Base-by-base conservation (phyloP, 441 rosid genomes). In the Jatropha podagrica region DNA sequence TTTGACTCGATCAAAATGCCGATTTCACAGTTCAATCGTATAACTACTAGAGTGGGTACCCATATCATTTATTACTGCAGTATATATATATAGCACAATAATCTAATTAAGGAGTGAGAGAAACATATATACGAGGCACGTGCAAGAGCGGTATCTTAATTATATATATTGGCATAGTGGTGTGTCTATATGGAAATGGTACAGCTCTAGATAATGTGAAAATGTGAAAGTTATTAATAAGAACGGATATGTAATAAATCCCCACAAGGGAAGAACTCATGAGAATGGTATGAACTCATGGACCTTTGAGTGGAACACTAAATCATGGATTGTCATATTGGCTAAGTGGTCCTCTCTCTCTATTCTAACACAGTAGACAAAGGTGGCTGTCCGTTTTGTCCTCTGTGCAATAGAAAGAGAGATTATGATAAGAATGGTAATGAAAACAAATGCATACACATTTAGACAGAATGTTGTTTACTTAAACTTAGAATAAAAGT, bases 271-370 rank as follows among this genome's bases (percentile, higher is more conserved):
- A 42, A 69, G 60, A n/a, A 41, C 42, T 37, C 67, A 17, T 64
- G 17, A 37, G 23, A 72, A 65, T 48, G 32, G 64, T 49, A 49
- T 68, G 71, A 69, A 52, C 40, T 14, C 10, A 27, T 38, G 67
- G 69, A 7, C 58, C 65, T 40, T n/a, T 51, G 69, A 68, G 77
- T 40, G 56, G 18, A 75, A 70, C 48, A 51, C 71, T 55, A 72
- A 69, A 69, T 62, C 49, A 69, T 62, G 46, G 42, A 48, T 68
- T 74, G 65, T 46, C 65, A 74, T 71, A 78, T 41, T 65, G 83
- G 82, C 67, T 20, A 51, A 74, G 82, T 78, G 84, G 78, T 78
- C 76, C 81, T 76, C 70, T 49, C 64, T 77, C 73, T 52, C 66
- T 32, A 18, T 4, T 38, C 10, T 32, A 11, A 5, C 48, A 65